Base-by-base conservation (phyloP, 139 green algal species). In the Mychonastes homosphaera region DNA sequence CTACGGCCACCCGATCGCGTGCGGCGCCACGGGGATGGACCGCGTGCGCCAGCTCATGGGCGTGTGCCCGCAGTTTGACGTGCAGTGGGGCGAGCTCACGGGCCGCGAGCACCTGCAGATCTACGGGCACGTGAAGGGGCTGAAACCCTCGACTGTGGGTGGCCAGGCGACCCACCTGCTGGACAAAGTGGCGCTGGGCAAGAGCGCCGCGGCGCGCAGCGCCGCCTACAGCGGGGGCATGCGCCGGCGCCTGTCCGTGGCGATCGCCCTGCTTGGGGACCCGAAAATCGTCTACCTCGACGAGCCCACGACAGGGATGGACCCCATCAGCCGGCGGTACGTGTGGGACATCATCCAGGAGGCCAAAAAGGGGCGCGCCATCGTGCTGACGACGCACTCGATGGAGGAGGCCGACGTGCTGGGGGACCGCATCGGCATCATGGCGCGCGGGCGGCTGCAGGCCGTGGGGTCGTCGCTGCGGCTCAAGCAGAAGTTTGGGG, bases 331-430 rank as follows among this genome's bases (percentile, higher is more conserved):
- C 23, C 75, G 91, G 10, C 78, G 90, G 18, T 80, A 89, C 47
- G 81, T 96, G 64, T 97, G 91, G 91, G 86, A 94, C 72, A 84
- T 94, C 58, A 90, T 98, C 58, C 75, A 88, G 65, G 68, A 63
- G 23, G 78, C 79, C 23, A 87, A 84, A 50, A 84, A 87, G 74
- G 73, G 75, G 4, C 77, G 82, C 4, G 86, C 83, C 55, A 86
- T 94, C 39, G 71, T 98, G 32, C 78, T 98, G 44, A 98, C 91
- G 26, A 96, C 91, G 6, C 91, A 98, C 79, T 79, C 47, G 45
- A 98, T 98, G 91, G 87, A 97, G 77, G 90, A 96, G 73, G 92
- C 91, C 7, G 90, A 96, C 69, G 89, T 95, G 23, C 77, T 97
- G 52, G 87, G 83, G 13, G 85, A 94, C 77, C 69, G 80, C 32